phyloP scores from a whole-genome alignment of 116 monocot genomes.

The Iris pallida region DNA sequence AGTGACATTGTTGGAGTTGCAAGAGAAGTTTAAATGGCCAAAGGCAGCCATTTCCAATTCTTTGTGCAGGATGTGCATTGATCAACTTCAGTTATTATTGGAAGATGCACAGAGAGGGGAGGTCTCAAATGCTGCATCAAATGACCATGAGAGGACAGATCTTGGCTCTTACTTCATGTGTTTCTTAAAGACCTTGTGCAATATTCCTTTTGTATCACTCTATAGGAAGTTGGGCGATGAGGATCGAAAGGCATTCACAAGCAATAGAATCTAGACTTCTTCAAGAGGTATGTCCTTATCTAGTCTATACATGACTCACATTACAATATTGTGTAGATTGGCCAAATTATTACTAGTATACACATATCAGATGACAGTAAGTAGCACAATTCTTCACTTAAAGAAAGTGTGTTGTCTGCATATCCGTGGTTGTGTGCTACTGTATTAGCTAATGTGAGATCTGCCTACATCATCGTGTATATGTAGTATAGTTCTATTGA shows the following conservation, averaged over 20 bases:
- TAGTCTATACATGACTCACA: too few relatives aligned
- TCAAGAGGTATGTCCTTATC: slow-evolving; percentile 46
- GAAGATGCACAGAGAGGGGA: slow-evolving; percentile 92
- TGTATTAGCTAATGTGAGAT: too few relatives aligned
- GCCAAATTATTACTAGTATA: too few relatives aligned
- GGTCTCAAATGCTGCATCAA: slow-evolving; percentile 15
- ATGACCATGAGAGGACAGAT: slow-evolving; percentile 47
- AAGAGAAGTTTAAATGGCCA: slow-evolving; percentile 96
- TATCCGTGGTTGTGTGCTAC: too few relatives aligned
- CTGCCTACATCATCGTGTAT: too few relatives aligned
- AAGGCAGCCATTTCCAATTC: slow-evolving; percentile 70
- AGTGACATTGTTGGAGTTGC: slow-evolving; percentile 92
- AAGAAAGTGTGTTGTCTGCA: too few relatives aligned
- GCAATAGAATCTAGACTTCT: slow-evolving; percentile 57
- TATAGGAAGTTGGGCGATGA: slow-evolving; percentile 61
- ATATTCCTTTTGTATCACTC: slow-evolving; percentile 92
- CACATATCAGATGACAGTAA: too few relatives aligned
- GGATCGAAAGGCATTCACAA: slow-evolving; percentile 75
- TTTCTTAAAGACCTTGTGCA: slow-evolving; percentile 68
- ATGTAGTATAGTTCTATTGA: too few relatives aligned
- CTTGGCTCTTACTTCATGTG: slow-evolving; percentile 77
- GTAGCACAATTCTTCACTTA: too few relatives aligned
- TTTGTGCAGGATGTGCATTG: slow-evolving; percentile 67
- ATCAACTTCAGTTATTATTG: slow-evolving; percentile 73
- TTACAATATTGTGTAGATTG: too few relatives aligned